Evolutionary conservation across 306 rosid genomes (phyloP), one percentile per base, ranked within the genome.

Genomic region (Neltuma alba): DNA sequence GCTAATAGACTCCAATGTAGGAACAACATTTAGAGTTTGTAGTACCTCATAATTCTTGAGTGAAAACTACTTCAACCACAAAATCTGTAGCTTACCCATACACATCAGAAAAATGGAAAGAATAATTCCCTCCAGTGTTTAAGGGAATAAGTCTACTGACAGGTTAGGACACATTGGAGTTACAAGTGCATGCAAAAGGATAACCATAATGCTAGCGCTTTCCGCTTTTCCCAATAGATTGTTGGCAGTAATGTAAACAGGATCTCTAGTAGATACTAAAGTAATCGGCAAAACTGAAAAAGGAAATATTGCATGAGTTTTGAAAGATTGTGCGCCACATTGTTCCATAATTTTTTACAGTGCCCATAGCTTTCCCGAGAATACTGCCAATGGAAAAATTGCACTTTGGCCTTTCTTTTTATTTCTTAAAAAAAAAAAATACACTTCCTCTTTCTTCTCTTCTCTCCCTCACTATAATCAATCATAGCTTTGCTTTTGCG

Each of bases 181-280:
- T 23, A 33, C 41, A 72, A 71, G 45, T 18, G 28, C 58, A 73
- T 10, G 33, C 48, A 61, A 40, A 63, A 14, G 21, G 42, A 41
- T 21, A 64, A 65, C 37, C 37, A 5, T 42, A 69, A 72, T 61
- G 10, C 42, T 14, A 62, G 28, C 20, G 4, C 21, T 61, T 70
- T 71, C 52, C 44, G 44, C 42, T 42, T 79, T 30, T 45, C 70
- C 44, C 28, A 45, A 58, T 41, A 42, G 10, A 69, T 54, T 40
- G 21, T 23, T 9, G 2, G 21, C 47, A 36, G 55, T 18, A 52
- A 16, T 4, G 21, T 3, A 78, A 67, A 54, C 25, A 27, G 58
- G 21, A 55, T 69, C 76, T 40, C 23, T 34, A 61, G n/a, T n/a
- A n/a, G 55, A 61, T 28, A 34, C 33, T 15, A 61, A 76, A 27